These are phyloP conservation scores for Hyaloperonospora arabidopsidis DNA, from an alignment of 352 stramenopile species.

Conservation along the genomic window DNA sequence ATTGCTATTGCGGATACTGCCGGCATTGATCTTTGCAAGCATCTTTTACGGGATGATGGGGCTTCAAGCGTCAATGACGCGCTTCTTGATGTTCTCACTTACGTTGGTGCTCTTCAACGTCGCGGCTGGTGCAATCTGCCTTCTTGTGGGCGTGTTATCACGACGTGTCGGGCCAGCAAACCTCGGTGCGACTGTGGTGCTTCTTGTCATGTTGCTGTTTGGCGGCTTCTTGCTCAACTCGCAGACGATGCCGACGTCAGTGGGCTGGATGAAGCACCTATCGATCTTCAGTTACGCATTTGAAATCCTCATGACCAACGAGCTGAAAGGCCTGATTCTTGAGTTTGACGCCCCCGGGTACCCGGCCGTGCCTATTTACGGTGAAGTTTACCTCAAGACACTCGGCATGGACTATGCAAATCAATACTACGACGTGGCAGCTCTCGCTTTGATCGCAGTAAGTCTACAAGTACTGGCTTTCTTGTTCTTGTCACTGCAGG, in stretches of 20 bases:
- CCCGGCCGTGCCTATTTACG: slow-evolving; percentile 64
- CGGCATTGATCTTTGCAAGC: slow-evolving; percentile 64
- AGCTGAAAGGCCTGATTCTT: slow-evolving; percentile 64
- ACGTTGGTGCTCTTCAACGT: slow-evolving; percentile 81
- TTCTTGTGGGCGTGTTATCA: slow-evolving; percentile 62
- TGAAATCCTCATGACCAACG: slow-evolving; percentile 82
- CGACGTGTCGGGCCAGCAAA: slow-evolving; percentile 64
- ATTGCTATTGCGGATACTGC: slow-evolving; percentile 65
- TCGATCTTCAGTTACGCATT: slow-evolving; percentile 86
- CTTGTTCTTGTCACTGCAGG: slow-evolving; percentile 57
- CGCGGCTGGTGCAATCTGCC: slow-evolving; percentile 61
- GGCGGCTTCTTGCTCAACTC: slow-evolving; percentile 84
- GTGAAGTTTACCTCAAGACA: slow-evolving; percentile 79
- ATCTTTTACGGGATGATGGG: slow-evolving; percentile 88
- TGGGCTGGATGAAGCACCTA: slow-evolving; percentile 69
- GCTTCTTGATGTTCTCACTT: slow-evolving; percentile 59
- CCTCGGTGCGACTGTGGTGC: slow-evolving; percentile 57
- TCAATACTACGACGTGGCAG: slow-evolving; percentile 57
- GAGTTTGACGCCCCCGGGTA: slow-evolving; percentile 76
- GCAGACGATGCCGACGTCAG: slow-evolving; percentile 59
- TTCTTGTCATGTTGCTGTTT: slow-evolving; percentile 79
- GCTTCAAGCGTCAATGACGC: slow-evolving; percentile 43
- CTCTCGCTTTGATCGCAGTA: slow-evolving; percentile 44
- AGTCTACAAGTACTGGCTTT: slow-evolving; percentile 54
- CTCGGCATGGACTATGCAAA: slow-evolving; percentile 77